Base-by-base conservation (phyloP, 192 early-diverging fungal species). In the Linnemannia exigua region DNA sequence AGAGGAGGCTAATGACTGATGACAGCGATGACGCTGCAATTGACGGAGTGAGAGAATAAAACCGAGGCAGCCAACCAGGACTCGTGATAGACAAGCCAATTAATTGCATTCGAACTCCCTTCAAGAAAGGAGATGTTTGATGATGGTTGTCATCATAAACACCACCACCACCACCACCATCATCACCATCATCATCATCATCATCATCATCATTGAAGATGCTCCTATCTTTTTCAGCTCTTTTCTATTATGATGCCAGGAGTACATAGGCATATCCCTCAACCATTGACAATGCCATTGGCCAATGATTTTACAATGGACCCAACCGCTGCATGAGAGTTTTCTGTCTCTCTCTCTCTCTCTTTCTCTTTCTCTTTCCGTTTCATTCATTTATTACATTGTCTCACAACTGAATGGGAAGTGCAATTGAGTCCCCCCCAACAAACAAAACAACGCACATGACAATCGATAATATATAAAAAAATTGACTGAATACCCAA, bases 21-120 rank as follows among this genome's bases (percentile, higher is more conserved):
- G 58, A 63, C 58, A 63, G 58, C 25, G 58, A 31, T 63, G 58
- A 63, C 58, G 58, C 58, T 33, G 12, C n/a, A n/a, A n/a, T 61
- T 61, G 58, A 31, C 25, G 9, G 58, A 63, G 58, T 12, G 58
- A 12, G 11, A 63, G 28, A 14, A 12, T 9, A 44, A 11, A 11
- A 28, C 15, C 28, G 9, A 33, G 28, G 3, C 28, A 63, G 58
- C 58, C 58, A 63, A 63, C 58, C 58, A 63, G 28, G 28, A 31
- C 12, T 63, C 58, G 58, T 31, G 58, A 12, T 28, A 25, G 14
- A 11, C 28, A 63, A 63, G 12, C 28, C 12, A 63, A 63, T 33
- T 63, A 63, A 33, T 63, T 63, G 25, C 28, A 25, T 63, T 63
- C 28, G 58, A 63, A 63, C 58, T 63, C 28, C 28, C 28, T 63